phyloP scores from a whole-genome alignment of 176 grass and related monocot species.

The Secale cereale region DNA sequence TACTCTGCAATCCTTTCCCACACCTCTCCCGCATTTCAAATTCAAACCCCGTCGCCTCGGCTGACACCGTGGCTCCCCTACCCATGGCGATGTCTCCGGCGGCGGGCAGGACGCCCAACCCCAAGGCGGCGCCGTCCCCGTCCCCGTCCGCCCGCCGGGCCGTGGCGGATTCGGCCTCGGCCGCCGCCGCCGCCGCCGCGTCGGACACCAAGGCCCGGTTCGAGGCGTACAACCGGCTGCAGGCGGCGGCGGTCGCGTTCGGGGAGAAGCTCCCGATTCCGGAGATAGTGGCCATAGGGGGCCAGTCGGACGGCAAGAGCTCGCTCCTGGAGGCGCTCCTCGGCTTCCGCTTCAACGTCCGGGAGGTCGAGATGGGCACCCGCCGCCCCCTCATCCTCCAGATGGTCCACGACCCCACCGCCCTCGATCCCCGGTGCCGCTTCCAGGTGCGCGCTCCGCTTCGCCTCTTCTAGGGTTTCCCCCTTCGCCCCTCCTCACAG shows the following conservation, averaged over 20 bases:
- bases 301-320: conserved; percentile 95
- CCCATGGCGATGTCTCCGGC: conserved; percentile 47
- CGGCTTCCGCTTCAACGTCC: conserved; percentile 94
- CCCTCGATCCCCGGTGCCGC: conserved; percentile 87
- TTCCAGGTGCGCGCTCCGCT: conserved; percentile 61
- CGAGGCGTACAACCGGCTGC: conserved; percentile 98
- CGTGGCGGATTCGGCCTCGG: conserved; percentile 13
- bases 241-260: conserved; percentile 86
- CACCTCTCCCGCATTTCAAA: conserved; percentile 44
- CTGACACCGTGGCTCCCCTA: background rate
- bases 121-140: conserved; percentile 29
- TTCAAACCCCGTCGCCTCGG: conserved; percentile 28
- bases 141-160: conserved; percentile 30
- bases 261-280: conserved; percentile 94
- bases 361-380: conserved; percentile 99
- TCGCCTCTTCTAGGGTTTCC: background rate
- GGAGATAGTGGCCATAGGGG: conserved; percentile 86
- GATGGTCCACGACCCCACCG: conserved; percentile 89
- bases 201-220: conserved; percentile 74
- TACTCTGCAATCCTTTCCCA: background rate
- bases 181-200: conserved; percentile 19
- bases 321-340: conserved; percentile 90
- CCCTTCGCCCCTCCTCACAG: background rate
- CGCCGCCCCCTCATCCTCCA: conserved; percentile 92
- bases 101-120: conserved; percentile 49